Base-by-base conservation (phyloP, 306 rosid species). In the Fragaria nilgerrensis region DNA sequence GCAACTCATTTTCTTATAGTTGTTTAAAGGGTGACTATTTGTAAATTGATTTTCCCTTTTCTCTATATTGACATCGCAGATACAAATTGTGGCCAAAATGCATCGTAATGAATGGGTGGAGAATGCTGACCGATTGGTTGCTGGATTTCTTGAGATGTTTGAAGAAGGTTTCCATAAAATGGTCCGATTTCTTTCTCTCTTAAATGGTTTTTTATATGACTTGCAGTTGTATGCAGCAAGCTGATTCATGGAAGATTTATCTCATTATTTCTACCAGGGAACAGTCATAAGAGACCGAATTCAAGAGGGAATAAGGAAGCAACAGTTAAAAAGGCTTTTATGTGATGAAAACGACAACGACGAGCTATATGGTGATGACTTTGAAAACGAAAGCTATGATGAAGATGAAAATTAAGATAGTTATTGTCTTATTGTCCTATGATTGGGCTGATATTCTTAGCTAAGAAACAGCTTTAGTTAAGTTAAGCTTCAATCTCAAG, bases 161-260 rank as follows among this genome's bases (percentile, higher is more conserved):
- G 99, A 95, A 89, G 99, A 92, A 90, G 96, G 99, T 70, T 95
- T 94, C 83, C 99, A 95, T 75, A 95, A 95, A 85, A 92, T 95
- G 99, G 99, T 92, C 72, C 72, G 96, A 70, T 58, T 4, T 56
- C 39, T 74, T n/a, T 14, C 34, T 58, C 77, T 52, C 53, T 41
- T 45, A 16, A 36, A 36, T 66, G 27, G 58, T 74, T 74, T 27
- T 14, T 59, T 41, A 23, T 16, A 17, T 62, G 9, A 55, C 59
- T 19, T 16, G 19, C 7, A 13, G 7, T 45, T 43, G 70, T 25
- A 74, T 43, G 77, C 69, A 73, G 14, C 20, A 2, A 43, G 53
- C 70, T 61, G n/a, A 59, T 74, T 4, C 19, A 45, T 84, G 70
- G 50, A 80, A 74, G 20, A 73, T 61, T 10, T 19, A 5, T 43